phyloP scores from a whole-genome alignment of 257 asterid genomes.

The Leptodermis oblonga region DNA sequence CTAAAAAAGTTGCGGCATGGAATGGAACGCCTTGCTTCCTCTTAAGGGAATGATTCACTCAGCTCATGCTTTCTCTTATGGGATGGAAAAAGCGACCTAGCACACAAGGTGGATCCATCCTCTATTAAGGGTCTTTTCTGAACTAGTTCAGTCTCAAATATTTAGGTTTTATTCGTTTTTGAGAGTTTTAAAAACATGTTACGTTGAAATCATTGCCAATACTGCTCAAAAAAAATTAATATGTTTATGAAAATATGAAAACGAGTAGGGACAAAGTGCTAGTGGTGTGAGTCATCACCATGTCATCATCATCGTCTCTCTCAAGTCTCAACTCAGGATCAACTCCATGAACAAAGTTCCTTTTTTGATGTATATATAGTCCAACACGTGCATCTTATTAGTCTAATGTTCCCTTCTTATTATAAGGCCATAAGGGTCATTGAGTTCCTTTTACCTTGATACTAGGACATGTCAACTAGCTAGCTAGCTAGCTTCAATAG shows the following conservation, averaged over 20 bases:
- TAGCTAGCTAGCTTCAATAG: background rate
- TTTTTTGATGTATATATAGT: slow-evolving; percentile 9
- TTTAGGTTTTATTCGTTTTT: too few relatives aligned
- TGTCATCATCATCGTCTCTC: background rate
- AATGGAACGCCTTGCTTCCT: background rate
- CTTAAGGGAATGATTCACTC: slow-evolving; percentile 4
- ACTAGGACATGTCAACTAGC: background rate
- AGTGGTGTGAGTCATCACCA: slow-evolving; percentile 6
- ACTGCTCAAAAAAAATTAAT: too few relatives aligned
- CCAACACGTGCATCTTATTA: background rate
- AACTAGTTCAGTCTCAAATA: too few relatives aligned
- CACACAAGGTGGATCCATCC: too few relatives aligned
- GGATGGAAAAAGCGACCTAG: background rate
- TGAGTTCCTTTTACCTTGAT: background rate
- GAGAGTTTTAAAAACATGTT: too few relatives aligned
- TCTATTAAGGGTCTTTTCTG: background rate
- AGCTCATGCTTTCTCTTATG: background rate
- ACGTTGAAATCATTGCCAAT: too few relatives aligned
- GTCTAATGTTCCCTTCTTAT: too few relatives aligned
- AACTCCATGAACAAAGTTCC: background rate
- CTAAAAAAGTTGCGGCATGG: slow-evolving; percentile 16
- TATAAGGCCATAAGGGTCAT: too few relatives aligned
- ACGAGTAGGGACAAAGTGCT: too few relatives aligned
- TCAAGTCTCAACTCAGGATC: slow-evolving; percentile 2
- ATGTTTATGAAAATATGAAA: too few relatives aligned